A percentile compares a stretch with the other conserved stretches of the same genome.
Conservation (phyloP, 1,139 yeast species). For the Geotrichum cucujoidarum region DNA sequence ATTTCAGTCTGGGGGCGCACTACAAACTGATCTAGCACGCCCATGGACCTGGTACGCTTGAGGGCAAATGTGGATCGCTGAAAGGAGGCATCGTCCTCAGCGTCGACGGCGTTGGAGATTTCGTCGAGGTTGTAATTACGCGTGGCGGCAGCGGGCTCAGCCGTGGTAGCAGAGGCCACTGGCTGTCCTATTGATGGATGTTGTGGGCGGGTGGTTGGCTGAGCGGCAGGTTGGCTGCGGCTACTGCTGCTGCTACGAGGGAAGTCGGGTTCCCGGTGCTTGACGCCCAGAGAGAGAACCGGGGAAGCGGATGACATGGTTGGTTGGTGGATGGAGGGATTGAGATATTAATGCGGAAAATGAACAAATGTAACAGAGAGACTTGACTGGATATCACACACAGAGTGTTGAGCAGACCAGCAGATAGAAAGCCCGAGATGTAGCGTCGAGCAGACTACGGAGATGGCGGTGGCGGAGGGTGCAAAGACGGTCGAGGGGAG, state of each 20-base stretch:
- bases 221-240: slow-evolving; percentile 5
- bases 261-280: too few species aligned
- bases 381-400: too few species aligned
- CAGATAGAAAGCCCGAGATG: too few species aligned
- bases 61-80: slow-evolving; percentile 67
- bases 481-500: too few species aligned
- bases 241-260: too few species aligned
- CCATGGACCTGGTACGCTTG: slow-evolving; percentile 80
- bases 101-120: slow-evolving; percentile 53
- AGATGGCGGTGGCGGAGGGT: too few species aligned
- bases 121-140: slow-evolving; percentile 17
- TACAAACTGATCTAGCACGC: slow-evolving; percentile 63
- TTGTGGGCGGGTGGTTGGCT: slow-evolving; percentile 5
- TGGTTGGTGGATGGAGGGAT: too few species aligned
- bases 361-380: too few species aligned
- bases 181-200: background rate
- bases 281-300: slow-evolving; percentile 21
- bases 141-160: background rate
- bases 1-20: slow-evolving; percentile 39
- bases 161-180: background rate
- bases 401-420: too few species aligned
- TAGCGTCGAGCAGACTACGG: too few species aligned
- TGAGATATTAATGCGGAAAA: too few species aligned
- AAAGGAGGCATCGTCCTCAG: slow-evolving; percentile 67
- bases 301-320: slow-evolving; percentile 18